A percentile compares a stretch with the other conserved stretches of the same genome.
phyloP scores from a whole-genome alignment of 306 rosid genomes.

The Fragaria vesca region DNA sequence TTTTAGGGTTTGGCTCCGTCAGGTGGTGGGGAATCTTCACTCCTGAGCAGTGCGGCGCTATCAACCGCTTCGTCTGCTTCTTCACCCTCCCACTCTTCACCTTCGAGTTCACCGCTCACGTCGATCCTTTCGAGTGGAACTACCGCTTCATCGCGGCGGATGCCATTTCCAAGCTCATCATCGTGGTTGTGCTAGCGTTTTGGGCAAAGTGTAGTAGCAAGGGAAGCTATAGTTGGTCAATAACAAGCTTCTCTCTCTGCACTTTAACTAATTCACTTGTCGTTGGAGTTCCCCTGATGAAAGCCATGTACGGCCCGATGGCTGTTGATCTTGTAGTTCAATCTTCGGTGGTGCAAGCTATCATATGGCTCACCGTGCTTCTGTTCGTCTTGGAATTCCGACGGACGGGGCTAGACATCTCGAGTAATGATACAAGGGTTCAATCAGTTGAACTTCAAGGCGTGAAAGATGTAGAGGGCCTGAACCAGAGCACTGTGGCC shows the following conservation, averaged over 20 bases:
- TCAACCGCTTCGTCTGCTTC: slow-evolving; percentile 77
- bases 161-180: slow-evolving; percentile 67
- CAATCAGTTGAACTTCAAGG: slow-evolving; percentile 22
- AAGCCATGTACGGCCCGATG: slow-evolving; percentile 71
- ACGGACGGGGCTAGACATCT: slow-evolving; percentile 40
- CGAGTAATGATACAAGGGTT: neutral
- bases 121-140: slow-evolving; percentile 81
- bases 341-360: slow-evolving; percentile 70
- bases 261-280: slow-evolving; percentile 75
- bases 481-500: slow-evolving; percentile 17
- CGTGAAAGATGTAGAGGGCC: slow-evolving; percentile 54
- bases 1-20: slow-evolving; percentile 83
- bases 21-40: slow-evolving; percentile 86
- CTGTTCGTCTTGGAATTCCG: slow-evolving; percentile 72
- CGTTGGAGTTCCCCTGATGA: slow-evolving; percentile 74
- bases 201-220: slow-evolving; percentile 74
- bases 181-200: slow-evolving; percentile 48
- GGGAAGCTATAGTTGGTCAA: slow-evolving; percentile 74
- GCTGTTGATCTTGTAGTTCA: slow-evolving; percentile 85
- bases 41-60: slow-evolving; percentile 75
- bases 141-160: slow-evolving; percentile 61
- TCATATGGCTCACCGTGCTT: slow-evolving; percentile 78
- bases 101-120: slow-evolving; percentile 71
- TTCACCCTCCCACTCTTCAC: slow-evolving; percentile 90
- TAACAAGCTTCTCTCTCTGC: slow-evolving; percentile 78